Evolutionary conservation across 129 eudicot species (phyloP), one percentile per base, ranked within the genome.

Genomic region (Glebionis coronaria): DNA sequence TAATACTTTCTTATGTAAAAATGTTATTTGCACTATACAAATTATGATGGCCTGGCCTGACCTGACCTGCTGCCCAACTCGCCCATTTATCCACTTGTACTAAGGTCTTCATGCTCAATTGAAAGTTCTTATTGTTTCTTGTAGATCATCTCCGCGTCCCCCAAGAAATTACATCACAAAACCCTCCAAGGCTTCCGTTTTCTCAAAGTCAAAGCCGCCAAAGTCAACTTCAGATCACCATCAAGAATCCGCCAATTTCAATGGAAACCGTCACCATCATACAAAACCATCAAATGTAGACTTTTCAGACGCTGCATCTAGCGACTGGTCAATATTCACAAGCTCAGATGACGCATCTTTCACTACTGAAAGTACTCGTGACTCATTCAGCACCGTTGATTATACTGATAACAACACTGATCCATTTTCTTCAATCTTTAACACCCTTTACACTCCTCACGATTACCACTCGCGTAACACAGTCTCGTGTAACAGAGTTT

Each of bases 331-430:
- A 49, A 60, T 85, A 8, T 87, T 91, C 56, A 87, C 97, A 13
- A 91, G 93, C 84, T 91, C 97, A 14, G 97, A 91, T 20, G 97
- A 91, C 1, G 91, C 97, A 55, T 91, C 97, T 53, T 91, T 91
- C 76, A 91, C 96, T 23, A 91, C 96, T 3, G 97, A 91, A 76
- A 91, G 97, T 70, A 87, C 97, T n/a, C 68, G 97, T 46, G 97
- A 91, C 81, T 91, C 97, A 18, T 85, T 91, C 72, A 85, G 95
- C 67, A 83, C 90, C n/a, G 78, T 76, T 54, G 97, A 87, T 56
- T 72, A 83, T 40, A 55, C 82, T 13, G 92, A 88, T 55, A 80
- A 76, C 44, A 35, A 72, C 74, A 76, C 61, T 5, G 97, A 81
- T 64, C 86, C 96, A 1, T 35, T 87, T 68, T 83, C 90, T 45